Percentiles rank a stretch among this genome's conserved stretches.
Conservation (phyloP, 1,139 yeast genomes). For the Pichia sp. region DNA sequence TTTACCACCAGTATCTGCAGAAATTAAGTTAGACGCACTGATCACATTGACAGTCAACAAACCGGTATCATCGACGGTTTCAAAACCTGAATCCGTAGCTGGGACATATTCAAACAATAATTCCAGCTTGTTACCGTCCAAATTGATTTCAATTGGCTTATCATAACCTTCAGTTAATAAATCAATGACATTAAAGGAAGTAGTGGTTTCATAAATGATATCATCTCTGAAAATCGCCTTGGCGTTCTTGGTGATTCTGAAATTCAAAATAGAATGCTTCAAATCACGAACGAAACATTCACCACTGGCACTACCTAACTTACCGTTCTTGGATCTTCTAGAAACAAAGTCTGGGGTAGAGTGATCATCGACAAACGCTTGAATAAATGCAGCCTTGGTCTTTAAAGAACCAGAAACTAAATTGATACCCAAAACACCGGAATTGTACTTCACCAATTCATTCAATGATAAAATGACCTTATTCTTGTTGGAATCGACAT, state of each 20-base stretch:
- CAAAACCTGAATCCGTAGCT: slow-evolving; percentile 38
- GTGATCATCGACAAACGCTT: slow-evolving; percentile 62
- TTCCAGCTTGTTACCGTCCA: slow-evolving; percentile 44
- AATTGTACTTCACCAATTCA: slow-evolving; percentile 51
- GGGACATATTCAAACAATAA: slow-evolving; percentile 63
- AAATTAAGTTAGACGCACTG: slow-evolving; percentile 48
- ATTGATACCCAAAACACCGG: slow-evolving; percentile 62
- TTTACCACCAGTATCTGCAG: slow-evolving; percentile 71
- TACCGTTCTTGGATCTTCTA: slow-evolving; percentile 41
- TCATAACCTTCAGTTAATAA: slow-evolving; percentile 48
- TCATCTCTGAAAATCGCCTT: slow-evolving; percentile 49
- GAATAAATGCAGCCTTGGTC: slow-evolving; percentile 48
- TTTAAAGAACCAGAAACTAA: slow-evolving; percentile 49
- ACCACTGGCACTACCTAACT: slow-evolving; percentile 45
- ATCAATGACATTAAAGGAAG: slow-evolving; percentile 49
- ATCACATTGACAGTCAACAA: slow-evolving; percentile 52
- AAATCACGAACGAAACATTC: slow-evolving; percentile 69
- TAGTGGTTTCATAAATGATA: slow-evolving; percentile 47
- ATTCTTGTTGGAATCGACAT: slow-evolving; percentile 32
- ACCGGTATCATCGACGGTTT: slow-evolving; percentile 70
- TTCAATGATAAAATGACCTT: slow-evolving; percentile 50
- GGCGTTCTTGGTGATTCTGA: slow-evolving; percentile 54
- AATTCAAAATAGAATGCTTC: slow-evolving; percentile 52
- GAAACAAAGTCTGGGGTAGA: slow-evolving; percentile 58
- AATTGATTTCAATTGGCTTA: slow-evolving; percentile 44